Evolutionary conservation across 2,329 filamentous ascomycete genomes (phyloP).

Genomic region (Lachnellula occidentalis): DNA sequence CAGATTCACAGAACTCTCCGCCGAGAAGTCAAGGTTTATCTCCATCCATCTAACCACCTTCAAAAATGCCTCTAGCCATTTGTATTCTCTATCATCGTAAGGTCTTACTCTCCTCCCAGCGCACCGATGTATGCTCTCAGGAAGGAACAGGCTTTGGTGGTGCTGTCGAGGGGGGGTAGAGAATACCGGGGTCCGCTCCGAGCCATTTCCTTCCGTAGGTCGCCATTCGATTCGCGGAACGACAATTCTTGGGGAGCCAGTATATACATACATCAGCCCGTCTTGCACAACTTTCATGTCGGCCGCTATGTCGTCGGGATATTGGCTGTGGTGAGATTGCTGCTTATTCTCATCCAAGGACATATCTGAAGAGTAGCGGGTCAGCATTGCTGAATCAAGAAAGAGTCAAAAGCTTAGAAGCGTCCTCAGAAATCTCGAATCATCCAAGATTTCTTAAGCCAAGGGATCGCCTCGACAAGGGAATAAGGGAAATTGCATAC

Average conservation of each 20-base stretch:
- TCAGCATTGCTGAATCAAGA: too few species aligned
- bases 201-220: neutral
- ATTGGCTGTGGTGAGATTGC: neutral
- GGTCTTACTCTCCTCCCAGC: slow-evolving; percentile 1
- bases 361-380: neutral
- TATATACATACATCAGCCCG: slow-evolving; percentile 9
- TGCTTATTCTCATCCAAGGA: neutral
- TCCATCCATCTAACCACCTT: slow-evolving; percentile 18
- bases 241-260: neutral
- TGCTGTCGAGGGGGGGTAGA: too few species aligned
- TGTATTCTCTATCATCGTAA: slow-evolving; percentile 11
- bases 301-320: slow-evolving; percentile 4
- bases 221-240: slow-evolving; percentile 5
- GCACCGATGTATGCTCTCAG: slow-evolving; percentile 1
- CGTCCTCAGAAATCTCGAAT: too few species aligned
- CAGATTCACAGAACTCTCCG: too few species aligned
- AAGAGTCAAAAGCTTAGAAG: too few species aligned
- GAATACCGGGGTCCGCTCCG: neutral
- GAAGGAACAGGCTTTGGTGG: too few species aligned
- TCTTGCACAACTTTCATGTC: slow-evolving; percentile 2
- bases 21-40: slow-evolving; percentile 2
- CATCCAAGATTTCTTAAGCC: too few species aligned
- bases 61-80: slow-evolving; percentile 16
- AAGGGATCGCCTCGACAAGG: too few species aligned
- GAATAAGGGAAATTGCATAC: too few species aligned